A percentile compares a stretch with the other conserved stretches of the same genome.
phyloP scores from a whole-genome alignment of 768 basidiomycete genomes.

The Tricholoma matsutake region DNA sequence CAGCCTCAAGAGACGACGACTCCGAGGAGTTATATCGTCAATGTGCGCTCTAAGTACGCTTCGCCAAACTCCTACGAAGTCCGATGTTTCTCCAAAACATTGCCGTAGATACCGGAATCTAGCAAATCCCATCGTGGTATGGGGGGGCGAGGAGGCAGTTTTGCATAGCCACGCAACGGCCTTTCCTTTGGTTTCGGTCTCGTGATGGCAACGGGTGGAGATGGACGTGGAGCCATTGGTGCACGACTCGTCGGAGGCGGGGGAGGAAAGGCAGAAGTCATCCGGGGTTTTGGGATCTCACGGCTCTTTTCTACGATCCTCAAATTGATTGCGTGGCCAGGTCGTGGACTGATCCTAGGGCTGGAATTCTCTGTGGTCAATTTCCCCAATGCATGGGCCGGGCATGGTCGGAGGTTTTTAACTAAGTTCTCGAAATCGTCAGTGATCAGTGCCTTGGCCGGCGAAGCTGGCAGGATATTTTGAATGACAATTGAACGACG shows the following conservation, averaged over 20 bases:
- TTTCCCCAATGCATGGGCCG: slow-evolving; percentile 13
- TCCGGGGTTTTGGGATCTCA: background rate
- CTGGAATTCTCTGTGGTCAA: background rate
- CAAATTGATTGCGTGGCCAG: slow-evolving; percentile 1
- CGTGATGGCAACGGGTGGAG: slow-evolving; percentile 16
- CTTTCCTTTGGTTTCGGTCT: slow-evolving; percentile 15
- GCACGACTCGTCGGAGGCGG: background rate
- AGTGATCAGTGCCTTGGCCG: slow-evolving; percentile 14
- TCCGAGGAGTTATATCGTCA: background rate
- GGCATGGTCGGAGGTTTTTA: slow-evolving; percentile 10
- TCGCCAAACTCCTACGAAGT: slow-evolving; percentile 1
- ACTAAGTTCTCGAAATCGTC: slow-evolving; percentile 20
- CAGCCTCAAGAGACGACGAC: no score
- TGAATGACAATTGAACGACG: slow-evolving; percentile 20
- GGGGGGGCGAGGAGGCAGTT: slow-evolving; percentile 22
- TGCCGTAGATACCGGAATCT: slow-evolving; percentile 4
- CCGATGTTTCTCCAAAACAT: background rate
- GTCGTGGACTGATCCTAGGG: slow-evolving; percentile 2
- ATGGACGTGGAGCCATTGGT: slow-evolving; percentile 3
- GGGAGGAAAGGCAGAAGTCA: background rate
- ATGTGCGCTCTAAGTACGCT: background rate
- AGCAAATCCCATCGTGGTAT: slow-evolving; percentile 25
- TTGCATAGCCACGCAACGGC: slow-evolving; percentile 21
- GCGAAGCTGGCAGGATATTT: slow-evolving; percentile 21
- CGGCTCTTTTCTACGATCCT: slow-evolving; percentile 5